Conservation (phyloP, 2,329 filamentous ascomycete genomes). For the Cadophora sp. region DNA sequence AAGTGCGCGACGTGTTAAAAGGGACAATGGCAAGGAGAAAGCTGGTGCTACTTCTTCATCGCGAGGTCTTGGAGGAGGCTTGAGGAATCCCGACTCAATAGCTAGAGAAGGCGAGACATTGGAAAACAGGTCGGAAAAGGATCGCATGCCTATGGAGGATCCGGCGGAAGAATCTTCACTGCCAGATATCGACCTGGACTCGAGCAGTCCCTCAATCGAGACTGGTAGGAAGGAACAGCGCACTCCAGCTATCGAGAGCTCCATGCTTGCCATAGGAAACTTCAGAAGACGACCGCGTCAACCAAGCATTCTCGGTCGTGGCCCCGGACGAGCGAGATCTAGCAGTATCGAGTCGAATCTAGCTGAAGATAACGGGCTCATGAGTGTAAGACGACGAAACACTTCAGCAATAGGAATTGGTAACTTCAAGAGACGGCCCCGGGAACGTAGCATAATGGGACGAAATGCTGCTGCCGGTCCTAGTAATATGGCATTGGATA, state of each 20-base stretch:
- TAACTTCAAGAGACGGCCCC: constrained; percentile 46
- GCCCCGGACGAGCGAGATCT: constrained; percentile 37
- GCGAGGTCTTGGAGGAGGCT: not conserved
- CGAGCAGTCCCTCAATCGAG: constrained; percentile 43
- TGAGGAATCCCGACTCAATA: constrained; percentile 11
- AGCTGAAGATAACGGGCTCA: constrained; percentile 40
- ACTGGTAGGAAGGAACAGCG: constrained; percentile 39
- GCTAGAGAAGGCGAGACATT: constrained; percentile 7
- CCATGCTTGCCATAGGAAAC: constrained; percentile 54
- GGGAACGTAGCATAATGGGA: constrained; percentile 47
- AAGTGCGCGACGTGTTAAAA: constrained; percentile 32
- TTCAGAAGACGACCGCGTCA: constrained; percentile 66
- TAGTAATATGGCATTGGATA: constrained; percentile 40
- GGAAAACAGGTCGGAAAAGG: constrained; percentile 9
- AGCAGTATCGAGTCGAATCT: constrained; percentile 45
- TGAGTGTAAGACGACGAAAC: constrained; percentile 40
- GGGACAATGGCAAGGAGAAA: constrained; percentile 35
- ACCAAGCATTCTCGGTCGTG: constrained; percentile 41
- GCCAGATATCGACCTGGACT: constrained; percentile 35
- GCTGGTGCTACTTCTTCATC: constrained; percentile 9
- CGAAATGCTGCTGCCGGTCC: constrained; percentile 31
- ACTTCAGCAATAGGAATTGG: constrained; percentile 40
- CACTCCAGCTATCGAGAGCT: constrained; percentile 43
- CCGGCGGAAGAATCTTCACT: constrained; percentile 20
- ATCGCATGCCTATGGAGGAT: constrained; percentile 5